A percentile compares a stretch with the other conserved stretches of the same genome.
These are phyloP conservation scores for Rickenella mellea DNA, from an alignment of 768 basidiomycete species.

Conservation along the genomic window DNA sequence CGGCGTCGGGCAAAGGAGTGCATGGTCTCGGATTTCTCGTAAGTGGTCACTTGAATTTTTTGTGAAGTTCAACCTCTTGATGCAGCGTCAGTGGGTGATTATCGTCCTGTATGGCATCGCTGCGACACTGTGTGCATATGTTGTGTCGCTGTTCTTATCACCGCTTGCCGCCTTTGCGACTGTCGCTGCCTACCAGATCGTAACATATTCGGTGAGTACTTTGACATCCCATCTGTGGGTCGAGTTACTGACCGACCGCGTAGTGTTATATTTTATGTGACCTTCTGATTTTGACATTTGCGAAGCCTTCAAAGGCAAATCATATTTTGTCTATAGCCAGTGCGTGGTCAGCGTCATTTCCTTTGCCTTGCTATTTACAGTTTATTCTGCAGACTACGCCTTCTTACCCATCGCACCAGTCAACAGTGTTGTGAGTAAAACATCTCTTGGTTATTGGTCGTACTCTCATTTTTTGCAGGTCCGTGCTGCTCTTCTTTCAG, in stretches of 20 bases:
- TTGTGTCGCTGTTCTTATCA: slow-evolving; percentile 50
- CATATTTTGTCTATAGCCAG: slow-evolving; percentile 52
- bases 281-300: slow-evolving; percentile 66
- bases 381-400: slow-evolving; percentile 59
- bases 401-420: slow-evolving; percentile 61
- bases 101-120: slow-evolving; percentile 63
- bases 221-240: no score
- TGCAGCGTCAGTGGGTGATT: slow-evolving; percentile 48
- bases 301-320: slow-evolving; percentile 45
- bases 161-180: slow-evolving; percentile 67
- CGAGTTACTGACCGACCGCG: no score
- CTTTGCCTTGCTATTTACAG: no score
- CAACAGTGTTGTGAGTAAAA: slow-evolving; percentile 49
- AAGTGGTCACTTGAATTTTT: slow-evolving; percentile 23
- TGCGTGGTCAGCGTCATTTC: no score
- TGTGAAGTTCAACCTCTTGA: slow-evolving; percentile 6
- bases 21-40: slow-evolving; percentile 53
- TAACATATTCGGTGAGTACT: slow-evolving; percentile 50
- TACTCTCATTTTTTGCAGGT: slow-evolving; percentile 37
- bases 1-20: slow-evolving; percentile 48
- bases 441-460: no score
- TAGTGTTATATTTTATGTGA: slow-evolving; percentile 66
- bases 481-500: slow-evolving; percentile 63
- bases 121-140: slow-evolving; percentile 61
- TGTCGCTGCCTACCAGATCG: slow-evolving; percentile 62